Evolutionary conservation across 257 asterid genomes (phyloP).

Genomic region (Solanum acaule): DNA sequence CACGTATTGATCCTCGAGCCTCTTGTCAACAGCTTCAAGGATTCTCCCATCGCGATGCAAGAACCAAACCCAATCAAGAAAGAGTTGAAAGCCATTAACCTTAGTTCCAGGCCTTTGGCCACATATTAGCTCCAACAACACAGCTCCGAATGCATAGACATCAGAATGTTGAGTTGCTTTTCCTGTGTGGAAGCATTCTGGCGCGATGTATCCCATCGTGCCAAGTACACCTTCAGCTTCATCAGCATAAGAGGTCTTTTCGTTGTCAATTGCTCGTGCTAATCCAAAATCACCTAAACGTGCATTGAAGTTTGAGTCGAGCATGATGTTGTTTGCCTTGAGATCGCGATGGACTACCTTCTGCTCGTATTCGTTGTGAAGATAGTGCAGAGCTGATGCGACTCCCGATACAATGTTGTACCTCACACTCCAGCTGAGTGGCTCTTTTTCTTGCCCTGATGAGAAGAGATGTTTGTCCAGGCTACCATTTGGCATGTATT

Average conservation of each 20-base stretch:
- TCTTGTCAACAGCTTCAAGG: slow-evolving; percentile 18
- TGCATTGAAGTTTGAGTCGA: slow-evolving; percentile 30
- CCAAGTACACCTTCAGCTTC: slow-evolving; percentile 25
- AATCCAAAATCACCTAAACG: slow-evolving; percentile 40
- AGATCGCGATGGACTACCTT: slow-evolving; percentile 32
- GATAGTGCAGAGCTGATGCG: slow-evolving; percentile 26
- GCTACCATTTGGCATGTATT: slow-evolving; percentile 35
- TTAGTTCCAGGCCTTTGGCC: slow-evolving; percentile 20
- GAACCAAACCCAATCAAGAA: slow-evolving; percentile 34
- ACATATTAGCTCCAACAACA: slow-evolving; percentile 20
- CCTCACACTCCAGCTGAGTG: slow-evolving; percentile 16
- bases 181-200: slow-evolving; percentile 35
- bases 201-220: slow-evolving; percentile 33
- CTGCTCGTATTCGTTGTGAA: slow-evolving; percentile 32
- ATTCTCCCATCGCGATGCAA: slow-evolving; percentile 16
- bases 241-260: slow-evolving; percentile 21
- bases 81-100: slow-evolving; percentile 8
- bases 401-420: slow-evolving; percentile 17
- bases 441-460: not conserved
- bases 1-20: slow-evolving; percentile 15
- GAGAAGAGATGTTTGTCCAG: slow-evolving; percentile 27
- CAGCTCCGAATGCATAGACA: slow-evolving; percentile 33
- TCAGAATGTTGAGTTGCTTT: slow-evolving; percentile 30
- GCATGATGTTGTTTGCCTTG: slow-evolving; percentile 38
- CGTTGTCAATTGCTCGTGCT: slow-evolving; percentile 32